Evolutionary conservation across 495 filamentous ascomycete genomes (phyloP).

Genomic region (Penicillium maclennaniae): DNA sequence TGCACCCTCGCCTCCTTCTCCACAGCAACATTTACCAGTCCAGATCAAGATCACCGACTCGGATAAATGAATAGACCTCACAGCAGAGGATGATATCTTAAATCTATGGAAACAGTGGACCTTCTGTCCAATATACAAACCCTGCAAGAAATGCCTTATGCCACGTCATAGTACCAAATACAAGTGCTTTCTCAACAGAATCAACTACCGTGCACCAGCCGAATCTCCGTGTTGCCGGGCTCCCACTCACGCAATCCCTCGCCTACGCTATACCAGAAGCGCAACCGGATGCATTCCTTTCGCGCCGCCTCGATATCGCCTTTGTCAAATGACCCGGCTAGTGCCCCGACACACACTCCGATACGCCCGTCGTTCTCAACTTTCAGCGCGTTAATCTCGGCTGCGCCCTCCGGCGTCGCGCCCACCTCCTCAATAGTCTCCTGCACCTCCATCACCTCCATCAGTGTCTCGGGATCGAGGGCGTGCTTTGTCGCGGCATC

Average conservation of each 20-base stretch:
- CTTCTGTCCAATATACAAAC: not conserved
- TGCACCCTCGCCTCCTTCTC: too few relatives aligned
- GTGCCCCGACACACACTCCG: slow-evolving; percentile 46
- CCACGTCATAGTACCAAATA: not conserved
- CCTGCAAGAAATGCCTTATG: not conserved
- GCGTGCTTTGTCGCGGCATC: slow-evolving; percentile 63
- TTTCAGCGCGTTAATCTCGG: slow-evolving; percentile 57
- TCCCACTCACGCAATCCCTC: slow-evolving; percentile 83
- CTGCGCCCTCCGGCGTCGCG: slow-evolving; percentile 53
- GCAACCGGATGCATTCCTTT: slow-evolving; percentile 67
- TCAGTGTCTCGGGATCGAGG: slow-evolving; percentile 67
- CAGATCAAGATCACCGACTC: too few relatives aligned
- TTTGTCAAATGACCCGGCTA: slow-evolving; percentile 60
- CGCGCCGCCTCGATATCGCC: slow-evolving; percentile 66
- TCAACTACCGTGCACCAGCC: slow-evolving; percentile 52
- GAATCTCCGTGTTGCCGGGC: slow-evolving; percentile 61
- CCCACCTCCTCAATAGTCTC: slow-evolving; percentile 73
- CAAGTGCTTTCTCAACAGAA: not conserved
- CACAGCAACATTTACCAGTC: too few relatives aligned
- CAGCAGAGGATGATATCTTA: not conserved
- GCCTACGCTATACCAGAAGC: slow-evolving; percentile 89
- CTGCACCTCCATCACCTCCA: slow-evolving; percentile 82
- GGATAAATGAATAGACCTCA: too few relatives aligned
- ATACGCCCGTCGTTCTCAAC: slow-evolving; percentile 67
- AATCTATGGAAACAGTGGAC: not conserved